These are phyloP conservation scores for Carex littledalei DNA, from an alignment of 176 grass and related monocot genomes.

Conservation along the genomic window DNA sequence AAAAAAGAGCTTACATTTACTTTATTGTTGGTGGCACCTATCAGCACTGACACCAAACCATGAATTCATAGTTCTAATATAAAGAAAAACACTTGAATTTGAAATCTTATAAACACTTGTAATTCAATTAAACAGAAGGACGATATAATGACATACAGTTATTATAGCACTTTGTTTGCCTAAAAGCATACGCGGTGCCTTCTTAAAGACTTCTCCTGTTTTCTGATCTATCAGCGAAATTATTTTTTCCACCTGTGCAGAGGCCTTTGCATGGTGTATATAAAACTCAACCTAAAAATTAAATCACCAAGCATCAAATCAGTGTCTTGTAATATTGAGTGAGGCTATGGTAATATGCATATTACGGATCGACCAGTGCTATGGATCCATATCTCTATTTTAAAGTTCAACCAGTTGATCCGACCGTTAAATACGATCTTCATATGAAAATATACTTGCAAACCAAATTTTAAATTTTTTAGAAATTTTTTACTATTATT, in stretches of 20 bases:
- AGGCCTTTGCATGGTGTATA: conserved; percentile 57
- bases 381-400: no score
- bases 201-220: conserved; percentile 50
- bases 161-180: conserved; percentile 58
- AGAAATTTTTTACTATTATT: no score
- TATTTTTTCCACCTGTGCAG: conserved; percentile 51
- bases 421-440: no score
- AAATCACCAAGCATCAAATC: not conserved
- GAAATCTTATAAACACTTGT: not conserved
- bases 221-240: conserved; percentile 61
- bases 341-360: no score
- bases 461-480: no score
- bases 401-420: no score
- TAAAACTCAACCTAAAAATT: conserved; percentile 73
- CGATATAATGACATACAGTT: conserved; percentile 22
- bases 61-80: not conserved
- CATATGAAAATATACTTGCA: no score
- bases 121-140: not conserved
- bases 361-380: no score
- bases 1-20: not conserved
- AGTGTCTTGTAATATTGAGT: not conserved
- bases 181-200: conserved; percentile 45
- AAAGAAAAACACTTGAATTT: not conserved
- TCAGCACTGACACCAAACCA: not conserved
- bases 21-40: not conserved